phyloP scores from a whole-genome alignment of 2,329 filamentous ascomycete species.

The Penicillium brasilianum region DNA sequence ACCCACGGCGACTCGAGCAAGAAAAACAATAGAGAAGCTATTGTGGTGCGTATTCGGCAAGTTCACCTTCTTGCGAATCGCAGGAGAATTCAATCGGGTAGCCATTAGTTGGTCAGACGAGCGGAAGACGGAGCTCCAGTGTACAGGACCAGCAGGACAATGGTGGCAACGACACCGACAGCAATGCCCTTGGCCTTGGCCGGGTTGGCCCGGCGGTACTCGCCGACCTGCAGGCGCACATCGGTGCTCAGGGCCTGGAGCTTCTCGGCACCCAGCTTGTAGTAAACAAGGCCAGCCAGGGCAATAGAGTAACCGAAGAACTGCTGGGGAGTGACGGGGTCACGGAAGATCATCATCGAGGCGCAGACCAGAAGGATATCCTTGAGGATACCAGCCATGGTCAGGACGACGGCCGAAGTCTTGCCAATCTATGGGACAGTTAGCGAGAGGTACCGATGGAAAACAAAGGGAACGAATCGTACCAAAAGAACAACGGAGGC shows the following conservation, averaged over 20 bases:
- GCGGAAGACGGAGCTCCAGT: slow-evolving; percentile 24
- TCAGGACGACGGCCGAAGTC: slow-evolving; percentile 81
- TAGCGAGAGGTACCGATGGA: slow-evolving; percentile 11
- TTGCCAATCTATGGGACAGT: slow-evolving; percentile 71
- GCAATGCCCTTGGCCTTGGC: slow-evolving; percentile 28
- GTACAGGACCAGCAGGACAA: slow-evolving; percentile 31
- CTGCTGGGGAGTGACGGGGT: slow-evolving; percentile 71
- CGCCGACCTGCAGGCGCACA: slow-evolving; percentile 43
- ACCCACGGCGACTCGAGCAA: slow-evolving; percentile 12
- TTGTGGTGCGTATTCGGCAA: slow-evolving; percentile 11
- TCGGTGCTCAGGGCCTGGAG: slow-evolving; percentile 58
- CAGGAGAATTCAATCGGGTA: background rate
- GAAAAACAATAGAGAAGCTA: slow-evolving; percentile 17
- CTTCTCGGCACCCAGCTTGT: slow-evolving; percentile 64
- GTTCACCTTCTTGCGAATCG: slow-evolving; percentile 9
- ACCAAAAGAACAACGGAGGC: slow-evolving; percentile 81
- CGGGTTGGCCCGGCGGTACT: slow-evolving; percentile 34
- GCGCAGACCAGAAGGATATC: slow-evolving; percentile 77
- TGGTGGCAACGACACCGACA: slow-evolving; percentile 23
- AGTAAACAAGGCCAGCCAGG: slow-evolving; percentile 65
- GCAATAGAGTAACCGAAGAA: slow-evolving; percentile 76
- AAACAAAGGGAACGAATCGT: slow-evolving; percentile 32
- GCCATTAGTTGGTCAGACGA: slow-evolving; percentile 27
- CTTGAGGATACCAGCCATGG: slow-evolving; percentile 80
- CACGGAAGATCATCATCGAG: slow-evolving; percentile 76